Conservation (phyloP, 306 rosid genomes). For the Citrullus colocynthis region DNA sequence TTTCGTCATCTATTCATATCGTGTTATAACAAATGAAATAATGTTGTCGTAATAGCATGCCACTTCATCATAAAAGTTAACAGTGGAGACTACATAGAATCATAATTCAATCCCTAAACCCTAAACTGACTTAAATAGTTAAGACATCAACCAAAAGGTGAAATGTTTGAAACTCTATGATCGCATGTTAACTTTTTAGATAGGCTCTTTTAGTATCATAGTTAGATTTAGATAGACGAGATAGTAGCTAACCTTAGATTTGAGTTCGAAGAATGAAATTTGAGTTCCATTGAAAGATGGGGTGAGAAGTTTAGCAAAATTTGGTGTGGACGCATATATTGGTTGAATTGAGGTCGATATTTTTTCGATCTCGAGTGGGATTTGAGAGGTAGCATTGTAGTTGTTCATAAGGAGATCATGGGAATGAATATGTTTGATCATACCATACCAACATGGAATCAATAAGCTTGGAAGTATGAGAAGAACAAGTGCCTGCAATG, state of each 20-base stretch:
- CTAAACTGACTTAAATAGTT: no score
- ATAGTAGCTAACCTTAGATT: conserved; percentile 3
- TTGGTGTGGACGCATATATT: not conserved
- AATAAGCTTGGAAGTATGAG: conserved; percentile 7
- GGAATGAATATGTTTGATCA: conserved; percentile 2
- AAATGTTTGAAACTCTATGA: no score
- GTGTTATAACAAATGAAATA: no score
- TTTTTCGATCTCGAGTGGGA: not conserved
- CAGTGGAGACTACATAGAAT: not conserved
- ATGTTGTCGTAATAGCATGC: no score
- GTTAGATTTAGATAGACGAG: not conserved
- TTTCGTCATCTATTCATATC: not conserved
- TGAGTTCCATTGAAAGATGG: conserved; percentile 4
- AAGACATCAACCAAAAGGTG: no score
- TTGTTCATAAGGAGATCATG: not conserved
- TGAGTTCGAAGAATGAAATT: conserved; percentile 4
- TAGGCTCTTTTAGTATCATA: not conserved
- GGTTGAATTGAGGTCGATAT: conserved; percentile 8
- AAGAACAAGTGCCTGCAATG: conserved; percentile 13
- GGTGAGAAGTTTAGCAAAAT: not conserved
- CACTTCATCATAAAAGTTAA: no score
- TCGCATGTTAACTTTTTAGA: no score
- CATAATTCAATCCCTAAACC: not conserved
- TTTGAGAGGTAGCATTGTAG: not conserved
- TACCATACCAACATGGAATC: conserved; percentile 13